phyloP scores from a whole-genome alignment of 108 stramenopile species.

The Fistulifera solaris region DNA sequence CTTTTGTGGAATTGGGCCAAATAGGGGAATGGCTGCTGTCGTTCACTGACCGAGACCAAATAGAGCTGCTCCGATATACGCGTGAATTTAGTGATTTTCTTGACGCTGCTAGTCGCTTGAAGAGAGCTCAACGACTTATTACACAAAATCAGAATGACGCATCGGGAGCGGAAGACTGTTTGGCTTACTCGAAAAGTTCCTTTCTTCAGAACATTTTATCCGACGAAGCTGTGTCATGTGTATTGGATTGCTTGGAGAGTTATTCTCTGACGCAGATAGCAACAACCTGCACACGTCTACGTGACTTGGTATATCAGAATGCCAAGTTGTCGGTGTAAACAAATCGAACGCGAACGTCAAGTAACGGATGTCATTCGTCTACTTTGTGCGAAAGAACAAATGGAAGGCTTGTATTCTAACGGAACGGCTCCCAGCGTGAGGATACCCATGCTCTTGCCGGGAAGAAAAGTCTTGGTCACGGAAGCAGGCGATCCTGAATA shows the following conservation, averaged over 20 bases:
- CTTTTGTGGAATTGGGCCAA: neutral
- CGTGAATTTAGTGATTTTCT: conserved; percentile 35
- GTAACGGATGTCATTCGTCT: conserved; percentile 54
- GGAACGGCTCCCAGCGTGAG: conserved; percentile 26
- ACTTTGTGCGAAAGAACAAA: conserved; percentile 66
- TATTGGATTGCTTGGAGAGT: conserved; percentile 65
- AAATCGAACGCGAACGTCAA: conserved; percentile 36
- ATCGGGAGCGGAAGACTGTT: neutral
- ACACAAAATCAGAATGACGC: neutral
- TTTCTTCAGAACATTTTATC: conserved; percentile 52
- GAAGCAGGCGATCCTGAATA: conserved; percentile 64
- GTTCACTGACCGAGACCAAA: conserved; percentile 35
- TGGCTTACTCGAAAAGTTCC: neutral
- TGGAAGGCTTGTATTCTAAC: conserved; percentile 27
- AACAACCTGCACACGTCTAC: conserved; percentile 53
- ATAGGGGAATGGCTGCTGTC: conserved; percentile 14
- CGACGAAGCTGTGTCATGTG: too few relatives aligned
- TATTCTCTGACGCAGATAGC: conserved; percentile 46
- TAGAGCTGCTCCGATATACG: conserved; percentile 25
- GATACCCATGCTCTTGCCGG: conserved; percentile 57
- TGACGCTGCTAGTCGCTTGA: conserved; percentile 28
- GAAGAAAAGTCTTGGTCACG: conserved; percentile 37
- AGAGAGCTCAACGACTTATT: conserved; percentile 16
- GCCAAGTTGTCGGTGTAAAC: conserved; percentile 46
- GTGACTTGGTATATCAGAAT: conserved; percentile 35